phyloP scores from a whole-genome alignment of 78 protist genomes.

The Mastigamoeba balamuthi region DNA sequence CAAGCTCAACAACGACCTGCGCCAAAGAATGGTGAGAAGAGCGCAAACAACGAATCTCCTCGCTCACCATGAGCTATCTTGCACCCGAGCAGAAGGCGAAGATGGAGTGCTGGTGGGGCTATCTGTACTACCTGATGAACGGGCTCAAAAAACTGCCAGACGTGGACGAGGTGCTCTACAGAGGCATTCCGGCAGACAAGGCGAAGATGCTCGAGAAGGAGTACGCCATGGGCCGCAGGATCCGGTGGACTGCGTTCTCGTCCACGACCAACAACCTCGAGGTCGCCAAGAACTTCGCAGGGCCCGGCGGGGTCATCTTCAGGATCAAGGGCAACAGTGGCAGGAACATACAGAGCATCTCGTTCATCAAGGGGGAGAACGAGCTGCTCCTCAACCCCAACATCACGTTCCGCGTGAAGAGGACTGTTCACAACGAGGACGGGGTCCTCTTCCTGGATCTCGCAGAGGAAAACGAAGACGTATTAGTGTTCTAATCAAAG shows the following conservation, averaged over 20 bases:
- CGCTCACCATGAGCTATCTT: not conserved
- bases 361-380: not conserved
- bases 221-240: not conserved
- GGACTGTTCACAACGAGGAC: not conserved
- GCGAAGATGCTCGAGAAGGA: not conserved
- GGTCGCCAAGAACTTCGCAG: not conserved
- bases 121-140: not conserved
- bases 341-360: not conserved
- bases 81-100: not conserved
- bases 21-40: not conserved
- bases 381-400: not conserved
- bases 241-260: not conserved
- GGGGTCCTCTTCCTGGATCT: not conserved
- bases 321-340: not conserved
- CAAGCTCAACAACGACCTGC: not conserved
- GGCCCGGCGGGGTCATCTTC: not conserved
- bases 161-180: not conserved
- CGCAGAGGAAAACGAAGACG: no score
- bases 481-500: no score
- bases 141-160: not conserved
- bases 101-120: not conserved
- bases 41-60: no score
- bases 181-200: not conserved
- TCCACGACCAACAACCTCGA: not conserved
- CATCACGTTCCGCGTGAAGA: not conserved